These are phyloP conservation scores for Amaranthus palmeri DNA, from an alignment of 148 eudicot genomes.

Conservation along the genomic window DNA sequence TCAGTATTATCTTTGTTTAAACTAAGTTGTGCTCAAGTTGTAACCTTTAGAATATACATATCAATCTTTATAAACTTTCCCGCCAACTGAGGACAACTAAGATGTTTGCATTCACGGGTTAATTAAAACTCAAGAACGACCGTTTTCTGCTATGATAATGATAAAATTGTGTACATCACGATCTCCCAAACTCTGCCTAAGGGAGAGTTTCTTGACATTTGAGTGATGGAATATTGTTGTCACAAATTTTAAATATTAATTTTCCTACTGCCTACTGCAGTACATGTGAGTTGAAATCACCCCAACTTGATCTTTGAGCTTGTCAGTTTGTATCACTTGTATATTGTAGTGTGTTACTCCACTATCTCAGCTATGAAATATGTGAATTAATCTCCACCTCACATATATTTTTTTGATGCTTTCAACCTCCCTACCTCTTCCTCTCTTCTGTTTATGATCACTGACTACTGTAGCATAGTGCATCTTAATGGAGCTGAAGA, in stretches of 20 bases:
- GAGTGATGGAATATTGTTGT: background rate
- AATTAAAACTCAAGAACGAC: too few relatives aligned
- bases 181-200: too few relatives aligned
- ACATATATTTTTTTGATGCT: constrained; percentile 14
- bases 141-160: too few relatives aligned
- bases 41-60: too few relatives aligned
- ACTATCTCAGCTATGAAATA: constrained; percentile 3
- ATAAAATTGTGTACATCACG: too few relatives aligned
- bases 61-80: too few relatives aligned
- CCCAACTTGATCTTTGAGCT: constrained; percentile 26
- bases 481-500: constrained; percentile 16
- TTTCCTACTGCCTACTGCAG: constrained; percentile 12
- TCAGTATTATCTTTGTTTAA: too few relatives aligned
- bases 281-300: constrained; percentile 28
- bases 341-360: constrained; percentile 20
- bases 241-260: constrained; percentile 12
- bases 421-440: background rate
- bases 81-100: too few relatives aligned
- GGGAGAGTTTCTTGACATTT: too few relatives aligned
- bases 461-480: constrained; percentile 11
- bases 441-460: background rate
- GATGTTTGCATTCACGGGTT: too few relatives aligned
- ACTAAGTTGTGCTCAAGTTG: too few relatives aligned
- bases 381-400: constrained; percentile 21
- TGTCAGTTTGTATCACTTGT: constrained; percentile 20